These are phyloP conservation scores for Trichoderma harzianum DNA, from an alignment of 2,329 filamentous ascomycete species.

Conservation along the genomic window DNA sequence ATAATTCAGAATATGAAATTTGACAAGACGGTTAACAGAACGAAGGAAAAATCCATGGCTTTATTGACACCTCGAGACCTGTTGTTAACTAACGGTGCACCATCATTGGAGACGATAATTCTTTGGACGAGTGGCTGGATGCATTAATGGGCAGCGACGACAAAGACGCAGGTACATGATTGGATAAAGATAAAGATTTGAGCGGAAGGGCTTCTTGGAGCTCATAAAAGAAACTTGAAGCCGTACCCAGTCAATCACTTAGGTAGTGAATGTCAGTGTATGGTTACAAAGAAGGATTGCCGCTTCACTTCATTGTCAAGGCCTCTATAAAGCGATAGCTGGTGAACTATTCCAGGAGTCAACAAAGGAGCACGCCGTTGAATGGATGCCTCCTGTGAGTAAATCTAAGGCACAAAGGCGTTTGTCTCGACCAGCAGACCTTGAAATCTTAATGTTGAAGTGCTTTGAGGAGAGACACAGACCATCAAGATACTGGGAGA, in stretches of 20 bases:
- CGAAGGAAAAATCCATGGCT: neutral
- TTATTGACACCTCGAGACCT: neutral
- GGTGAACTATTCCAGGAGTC: neutral
- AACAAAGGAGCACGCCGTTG: neutral
- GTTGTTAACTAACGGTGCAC: neutral
- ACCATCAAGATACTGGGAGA: neutral
- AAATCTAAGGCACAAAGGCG: neutral
- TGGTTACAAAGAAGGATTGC: no score
- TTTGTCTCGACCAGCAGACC: no score
- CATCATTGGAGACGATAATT: neutral
- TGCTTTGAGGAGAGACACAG: neutral
- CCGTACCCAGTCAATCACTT: no score
- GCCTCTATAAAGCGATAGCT: neutral
- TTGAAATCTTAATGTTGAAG: neutral
- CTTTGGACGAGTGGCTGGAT: neutral
- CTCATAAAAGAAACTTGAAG: neutral
- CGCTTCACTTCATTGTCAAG: neutral
- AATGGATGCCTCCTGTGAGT: neutral
- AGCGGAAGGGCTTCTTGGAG: neutral
- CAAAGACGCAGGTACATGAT: no score
- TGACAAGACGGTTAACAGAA: neutral
- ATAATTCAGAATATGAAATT: no score
- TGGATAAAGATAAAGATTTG: neutral
- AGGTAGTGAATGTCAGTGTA: no score
- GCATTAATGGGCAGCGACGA: neutral